phyloP scores from a whole-genome alignment of 2,329 filamentous ascomycete species.

The Calcarisporium arbuscula region DNA sequence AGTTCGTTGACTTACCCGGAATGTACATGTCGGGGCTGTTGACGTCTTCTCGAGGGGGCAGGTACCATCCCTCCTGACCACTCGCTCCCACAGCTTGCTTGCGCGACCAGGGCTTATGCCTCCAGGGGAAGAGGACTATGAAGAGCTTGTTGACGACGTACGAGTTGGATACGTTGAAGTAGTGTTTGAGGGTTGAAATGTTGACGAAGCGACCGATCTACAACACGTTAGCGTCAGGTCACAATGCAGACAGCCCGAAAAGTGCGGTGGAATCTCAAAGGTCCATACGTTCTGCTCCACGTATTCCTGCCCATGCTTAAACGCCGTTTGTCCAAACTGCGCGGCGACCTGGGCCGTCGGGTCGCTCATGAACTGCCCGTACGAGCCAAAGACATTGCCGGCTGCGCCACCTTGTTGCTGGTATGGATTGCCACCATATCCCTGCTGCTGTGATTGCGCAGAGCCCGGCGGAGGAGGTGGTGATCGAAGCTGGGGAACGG shows the following conservation, averaged over 20 bases:
- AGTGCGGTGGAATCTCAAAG: background rate
- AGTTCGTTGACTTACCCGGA: slow-evolving; percentile 51
- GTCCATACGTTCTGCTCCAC: slow-evolving; percentile 82
- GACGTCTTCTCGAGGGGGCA: slow-evolving; percentile 88
- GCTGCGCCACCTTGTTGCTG: slow-evolving; percentile 54
- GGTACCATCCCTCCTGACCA: slow-evolving; percentile 69
- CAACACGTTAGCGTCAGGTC: slow-evolving; percentile 13
- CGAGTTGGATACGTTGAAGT: slow-evolving; percentile 97
- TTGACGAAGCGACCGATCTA: slow-evolving; percentile 72
- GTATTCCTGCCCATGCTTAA: slow-evolving; percentile 88
- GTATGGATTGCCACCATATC: slow-evolving; percentile 66
- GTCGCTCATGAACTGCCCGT: slow-evolving; percentile 93
- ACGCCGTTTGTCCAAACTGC: slow-evolving; percentile 86
- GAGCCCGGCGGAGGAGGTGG: slow-evolving; percentile 74
- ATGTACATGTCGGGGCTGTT: slow-evolving; percentile 99
- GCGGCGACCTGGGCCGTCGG: slow-evolving; percentile 91
- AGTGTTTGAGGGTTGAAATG: slow-evolving; percentile 90
- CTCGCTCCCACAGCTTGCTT: slow-evolving; percentile 70
- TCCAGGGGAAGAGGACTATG: slow-evolving; percentile 94
- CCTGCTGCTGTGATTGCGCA: slow-evolving; percentile 58
- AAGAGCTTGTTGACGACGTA: slow-evolving; percentile 93
- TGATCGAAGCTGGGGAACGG: slow-evolving; percentile 92
- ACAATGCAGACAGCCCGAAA: background rate
- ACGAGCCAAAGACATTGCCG: slow-evolving; percentile 59
- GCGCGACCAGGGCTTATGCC: slow-evolving; percentile 94